Evolutionary conservation across 371 early-diverging fungal genomes (phyloP), one percentile per base, ranked within the genome.

Genomic region (Zancudomyces culisetae): DNA sequence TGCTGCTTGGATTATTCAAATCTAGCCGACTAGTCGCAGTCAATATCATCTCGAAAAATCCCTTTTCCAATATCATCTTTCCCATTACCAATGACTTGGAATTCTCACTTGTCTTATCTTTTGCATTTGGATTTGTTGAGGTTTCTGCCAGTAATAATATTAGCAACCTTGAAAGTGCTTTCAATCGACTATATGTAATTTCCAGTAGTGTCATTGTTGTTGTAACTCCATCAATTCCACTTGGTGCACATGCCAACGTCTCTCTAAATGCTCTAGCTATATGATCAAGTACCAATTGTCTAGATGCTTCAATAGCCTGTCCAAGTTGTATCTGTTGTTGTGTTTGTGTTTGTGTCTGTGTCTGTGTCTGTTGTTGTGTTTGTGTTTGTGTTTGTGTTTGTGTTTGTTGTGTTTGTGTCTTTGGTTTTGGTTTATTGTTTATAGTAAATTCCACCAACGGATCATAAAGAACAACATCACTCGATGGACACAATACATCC

Each of bases 41-140:
- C 2, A 90, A 86, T 45, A 97, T 60, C 0, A 82, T 64, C 30
- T 71, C 75, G 0, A 92, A 87, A 58, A 87, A 86, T 21, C 80
- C 78, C 55, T 86, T 88, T 43, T 97, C 96, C 18, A 97, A 61
- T 83, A 95, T 85, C 52, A 84, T 70, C 55, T 79, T 80, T 19
- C 83, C 84, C 39, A 90, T 42, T 67, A 27, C 15, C 18, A 29
- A 2, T 8, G 27, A 35, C 18, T 28, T 10, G 43, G 10, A 6
- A 20, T 20, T 19, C 21, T 6, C 6, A 6, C 43, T 20, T 8
- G 6, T 13, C 26, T 12, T 8, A n/a, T 21, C 22, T 21, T 4
- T 30, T 13, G 26, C 29, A 30, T 49, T 12, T 35, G 15, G 13
- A 35, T 49, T 28, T 13, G 3, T 27, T 35, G 22, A 13, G 39